Base-by-base conservation (phyloP, 345 rosid species). In the Physaria fendleri region DNA sequence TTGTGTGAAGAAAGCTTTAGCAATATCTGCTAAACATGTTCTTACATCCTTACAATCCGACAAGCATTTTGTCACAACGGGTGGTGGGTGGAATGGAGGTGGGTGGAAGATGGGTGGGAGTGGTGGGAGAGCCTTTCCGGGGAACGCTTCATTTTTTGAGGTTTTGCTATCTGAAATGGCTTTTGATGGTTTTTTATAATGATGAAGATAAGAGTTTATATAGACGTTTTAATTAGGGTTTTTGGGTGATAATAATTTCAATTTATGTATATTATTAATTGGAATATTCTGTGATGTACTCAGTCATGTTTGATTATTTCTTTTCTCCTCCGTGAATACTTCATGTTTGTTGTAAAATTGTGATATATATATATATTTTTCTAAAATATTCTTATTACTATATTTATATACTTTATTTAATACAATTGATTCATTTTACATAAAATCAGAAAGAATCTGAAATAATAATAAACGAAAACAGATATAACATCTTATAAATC, bases 21-120 rank as follows among this genome's bases (percentile, higher is more conserved):
- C 25, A 8, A 69, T 61, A 28, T 53, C 57, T n/a, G n/a, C n/a
- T 5, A 69, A 6, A 61, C 73, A 69, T 27, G 68, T 61, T 17
- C 34, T 46, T 4, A 69, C 67, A 3, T 69, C 73, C 22, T 69
- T 69, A 44, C 68, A 69, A 23, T 69, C 68, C 20, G 68, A 28
- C 51, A 69, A 46, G 23, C 73, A 69, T 24, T 69, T n/a, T n/a
- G n/a, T n/a, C n/a, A n/a, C n/a, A n/a, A n/a, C n/a, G n/a, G 68
- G 56, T 51, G 72, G 72, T 51, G 72, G 72, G 13, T 68, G 66
- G 28, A 68, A 68, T 4, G 61, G 55, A 2, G 14, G 3, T 4
- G 61, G 66, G 33, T 68, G 65, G 71, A 33, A 45, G n/a, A n/a
- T n/a, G n/a, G n/a, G n/a, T n/a, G n/a, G n/a, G n/a, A n/a, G n/a